Base-by-base conservation (phyloP, 257 asterid species). In the Osmanthus fragrans region DNA sequence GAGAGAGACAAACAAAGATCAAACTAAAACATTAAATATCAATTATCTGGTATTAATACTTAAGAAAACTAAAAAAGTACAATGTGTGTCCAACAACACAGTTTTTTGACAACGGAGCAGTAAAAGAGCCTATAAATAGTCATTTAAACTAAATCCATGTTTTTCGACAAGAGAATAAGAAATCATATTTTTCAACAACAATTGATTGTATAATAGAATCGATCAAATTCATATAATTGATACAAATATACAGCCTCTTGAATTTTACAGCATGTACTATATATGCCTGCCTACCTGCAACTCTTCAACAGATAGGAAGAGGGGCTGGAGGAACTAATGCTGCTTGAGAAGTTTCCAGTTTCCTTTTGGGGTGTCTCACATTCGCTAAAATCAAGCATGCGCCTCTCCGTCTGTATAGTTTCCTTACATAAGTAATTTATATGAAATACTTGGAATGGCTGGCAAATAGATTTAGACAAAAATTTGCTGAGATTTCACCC, bases 331-430 rank as follows among this genome's bases (percentile, higher is more conserved):
- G 67, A 79, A 76, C 82, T 72, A 67, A 71, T 79, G 82, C 84
- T 84, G 79, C 87, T 67, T 18, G 87, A 72, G 34, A 73, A 30
- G 37, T 78, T 90, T 68, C 84, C 85, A 77, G 73, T 77, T 75
- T 90, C 89, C 86, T 91, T 86, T 19, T 74, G 86, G 34, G 98
- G 96, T 47, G 96, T 89, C 77, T 85, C 97, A 75, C 97, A 92
- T 84, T 92, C 96, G 25, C 94, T 90, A 78, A 94, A 94, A 80
- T 94, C 98, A 32, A 94, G 98, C 4, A 85, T 79, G 8, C 97
- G 94, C 72, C 94, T 84, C 90, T 94, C 97, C 29, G 82, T 75
- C 97, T 90, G 94, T 83, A 66, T 76, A 32, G 10, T 29, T 65
- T 80, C 23, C 54, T 18, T 66, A 23, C n/a, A 33, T 51, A 71